Conservation (phyloP, 2,329 filamentous ascomycete genomes). For the Ophiocordyceps polyrhachis-furcata region DNA sequence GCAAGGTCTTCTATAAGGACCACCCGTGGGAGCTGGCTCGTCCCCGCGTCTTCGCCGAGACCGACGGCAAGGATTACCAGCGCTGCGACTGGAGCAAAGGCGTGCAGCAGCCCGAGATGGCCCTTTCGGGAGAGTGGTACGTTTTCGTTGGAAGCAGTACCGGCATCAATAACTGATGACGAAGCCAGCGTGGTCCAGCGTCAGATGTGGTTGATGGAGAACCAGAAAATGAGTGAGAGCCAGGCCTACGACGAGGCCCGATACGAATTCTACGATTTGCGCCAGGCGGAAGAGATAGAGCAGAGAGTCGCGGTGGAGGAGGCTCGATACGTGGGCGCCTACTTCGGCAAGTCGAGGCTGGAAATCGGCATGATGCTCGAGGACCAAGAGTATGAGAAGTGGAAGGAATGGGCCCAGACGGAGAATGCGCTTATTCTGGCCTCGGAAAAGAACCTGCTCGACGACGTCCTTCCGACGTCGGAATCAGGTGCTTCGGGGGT, state of each 20-base stretch:
- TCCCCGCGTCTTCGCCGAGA: conserved; percentile 68
- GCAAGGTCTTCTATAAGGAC: conserved; percentile 71
- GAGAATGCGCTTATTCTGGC: conserved; percentile 12
- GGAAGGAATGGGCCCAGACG: conserved; percentile 60
- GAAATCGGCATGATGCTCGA: conserved; percentile 72
- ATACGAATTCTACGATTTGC: conserved; percentile 74
- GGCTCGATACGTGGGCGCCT: conserved; percentile 66
- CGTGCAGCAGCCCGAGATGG: conserved; percentile 55
- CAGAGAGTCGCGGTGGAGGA: conserved; percentile 73
- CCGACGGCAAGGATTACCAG: conserved; percentile 64
- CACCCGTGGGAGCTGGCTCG: conserved; percentile 95
- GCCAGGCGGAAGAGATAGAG: conserved; percentile 68
- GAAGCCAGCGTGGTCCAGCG: conserved; percentile 67
- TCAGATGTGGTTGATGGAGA: conserved; percentile 68
- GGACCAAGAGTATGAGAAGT: conserved; percentile 59
- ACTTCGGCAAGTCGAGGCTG: conserved; percentile 61
- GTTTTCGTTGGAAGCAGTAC: conserved; percentile 5
- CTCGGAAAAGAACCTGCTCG: too few relatives aligned
- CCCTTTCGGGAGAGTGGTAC: conserved; percentile 71
- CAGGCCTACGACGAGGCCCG: conserved; percentile 74
- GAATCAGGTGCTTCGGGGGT: conserved; percentile 6
- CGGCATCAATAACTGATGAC: conserved; percentile 4
- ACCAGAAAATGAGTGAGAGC: conserved; percentile 37
- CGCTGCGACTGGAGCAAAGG: conserved; percentile 61
- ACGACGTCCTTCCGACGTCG: too few relatives aligned